A percentile compares a stretch with the other conserved stretches of the same genome.
These are phyloP conservation scores for Spathaspora sp. DNA, from an alignment of 805 yeast species.

Conservation along the genomic window DNA sequence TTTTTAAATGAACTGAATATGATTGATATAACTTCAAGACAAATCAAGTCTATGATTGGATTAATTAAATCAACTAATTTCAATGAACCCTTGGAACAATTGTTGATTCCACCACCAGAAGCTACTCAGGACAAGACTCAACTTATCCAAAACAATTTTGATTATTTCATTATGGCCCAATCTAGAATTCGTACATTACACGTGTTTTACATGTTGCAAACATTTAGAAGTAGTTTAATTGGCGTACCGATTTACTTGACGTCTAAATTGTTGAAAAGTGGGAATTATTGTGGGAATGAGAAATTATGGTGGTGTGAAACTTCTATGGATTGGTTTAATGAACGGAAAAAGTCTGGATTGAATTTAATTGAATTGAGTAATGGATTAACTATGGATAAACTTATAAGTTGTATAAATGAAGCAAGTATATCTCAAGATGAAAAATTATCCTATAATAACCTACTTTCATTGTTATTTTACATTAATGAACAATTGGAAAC, in stretches of 20 bases:
- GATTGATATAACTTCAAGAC: constrained; percentile 49
- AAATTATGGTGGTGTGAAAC: constrained; percentile 55
- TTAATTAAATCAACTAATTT: constrained; percentile 51
- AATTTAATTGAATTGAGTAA: constrained; percentile 55
- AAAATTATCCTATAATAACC: constrained; percentile 44
- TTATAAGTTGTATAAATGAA: neutral
- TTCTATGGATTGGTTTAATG: constrained; percentile 47
- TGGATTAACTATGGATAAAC: constrained; percentile 29
- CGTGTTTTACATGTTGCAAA: constrained; percentile 47
- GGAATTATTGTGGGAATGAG: constrained; percentile 61
- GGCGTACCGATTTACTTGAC: constrained; percentile 39
- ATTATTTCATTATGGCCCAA: constrained; percentile 52
- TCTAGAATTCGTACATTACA: constrained; percentile 54
- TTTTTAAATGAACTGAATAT: constrained; percentile 51
- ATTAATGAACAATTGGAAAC: constrained; percentile 63
- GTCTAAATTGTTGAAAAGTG: constrained; percentile 51
- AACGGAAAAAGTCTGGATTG: constrained; percentile 12
- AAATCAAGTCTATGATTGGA: constrained; percentile 51
- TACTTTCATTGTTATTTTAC: constrained; percentile 56
- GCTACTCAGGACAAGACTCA: constrained; percentile 13
- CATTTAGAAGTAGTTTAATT: constrained; percentile 42
- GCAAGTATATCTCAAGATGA: constrained; percentile 16
- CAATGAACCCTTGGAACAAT: constrained; percentile 46
- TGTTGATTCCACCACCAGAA: constrained; percentile 37
- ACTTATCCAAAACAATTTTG: constrained; percentile 39